phyloP scores from a whole-genome alignment of 2,329 filamentous ascomycete species.

The Pseudocercospora pini-densiflorae region DNA sequence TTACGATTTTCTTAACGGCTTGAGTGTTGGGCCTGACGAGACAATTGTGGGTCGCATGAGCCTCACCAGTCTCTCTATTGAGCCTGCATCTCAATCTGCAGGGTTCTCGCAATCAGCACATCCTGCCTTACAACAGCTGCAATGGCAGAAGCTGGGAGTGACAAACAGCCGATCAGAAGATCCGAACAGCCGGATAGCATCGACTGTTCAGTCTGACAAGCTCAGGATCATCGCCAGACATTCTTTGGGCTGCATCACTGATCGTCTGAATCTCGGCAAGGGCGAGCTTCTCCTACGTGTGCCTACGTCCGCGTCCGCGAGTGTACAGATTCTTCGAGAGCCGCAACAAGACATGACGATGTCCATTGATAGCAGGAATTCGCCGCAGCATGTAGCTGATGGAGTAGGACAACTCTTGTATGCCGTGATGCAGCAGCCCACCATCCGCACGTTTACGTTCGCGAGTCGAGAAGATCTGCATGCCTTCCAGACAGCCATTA shows the following conservation, averaged over 20 bases:
- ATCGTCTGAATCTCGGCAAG: slow-evolving; percentile 75
- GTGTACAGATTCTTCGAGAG: slow-evolving; percentile 70
- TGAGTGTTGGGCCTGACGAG: slow-evolving; percentile 70
- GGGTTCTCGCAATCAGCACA: slow-evolving; percentile 45
- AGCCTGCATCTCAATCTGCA: slow-evolving; percentile 57
- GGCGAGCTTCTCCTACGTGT: slow-evolving; percentile 54
- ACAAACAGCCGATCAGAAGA: slow-evolving; percentile 70
- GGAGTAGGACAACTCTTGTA: slow-evolving; percentile 69
- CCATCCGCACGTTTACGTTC: slow-evolving; percentile 68
- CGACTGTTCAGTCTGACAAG: slow-evolving; percentile 75
- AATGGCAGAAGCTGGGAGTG: slow-evolving; percentile 71
- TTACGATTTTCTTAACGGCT: slow-evolving; percentile 74
- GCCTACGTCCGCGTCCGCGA: slow-evolving; percentile 51
- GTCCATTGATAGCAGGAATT: slow-evolving; percentile 60
- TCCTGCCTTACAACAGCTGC: slow-evolving; percentile 49
- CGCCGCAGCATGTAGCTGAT: slow-evolving; percentile 52
- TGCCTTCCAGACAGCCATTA: slow-evolving; percentile 76
- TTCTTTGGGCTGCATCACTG: slow-evolving; percentile 76
- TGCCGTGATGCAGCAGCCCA: slow-evolving; percentile 58
- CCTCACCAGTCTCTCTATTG: slow-evolving; percentile 68
- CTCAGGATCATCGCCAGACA: slow-evolving; percentile 75
- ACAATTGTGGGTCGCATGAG: slow-evolving; percentile 71
- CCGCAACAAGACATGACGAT: slow-evolving; percentile 78
- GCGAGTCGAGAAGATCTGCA: slow-evolving; percentile 65
- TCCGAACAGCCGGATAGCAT: slow-evolving; percentile 60